Percentiles rank a stretch among this genome's conserved stretches.
phyloP scores from a whole-genome alignment of 75 land plant species.

The Picea glauca region DNA sequence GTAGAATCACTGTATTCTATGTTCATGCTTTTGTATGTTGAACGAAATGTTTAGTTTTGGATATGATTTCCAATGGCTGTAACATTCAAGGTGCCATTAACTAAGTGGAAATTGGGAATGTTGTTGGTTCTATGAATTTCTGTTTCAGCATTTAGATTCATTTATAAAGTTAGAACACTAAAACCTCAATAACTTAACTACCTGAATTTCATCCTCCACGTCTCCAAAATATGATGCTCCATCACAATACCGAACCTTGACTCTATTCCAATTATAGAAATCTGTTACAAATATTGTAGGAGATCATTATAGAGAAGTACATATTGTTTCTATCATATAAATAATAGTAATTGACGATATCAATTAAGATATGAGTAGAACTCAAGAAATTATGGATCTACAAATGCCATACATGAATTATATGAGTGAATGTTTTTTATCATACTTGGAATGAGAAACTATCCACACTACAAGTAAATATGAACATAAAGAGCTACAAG shows the following conservation, averaged over 20 bases:
- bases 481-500: not conserved
- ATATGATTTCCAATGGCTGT: not conserved
- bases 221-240: constrained; percentile 84
- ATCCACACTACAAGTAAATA: not conserved
- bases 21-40: no score
- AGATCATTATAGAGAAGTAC: not conserved
- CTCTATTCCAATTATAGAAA: constrained; percentile 92
- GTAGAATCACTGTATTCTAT: no score
- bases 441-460: not conserved
- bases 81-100: no score
- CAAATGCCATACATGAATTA: not conserved
- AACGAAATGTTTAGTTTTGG: not conserved
- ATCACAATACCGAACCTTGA: constrained; percentile 84
- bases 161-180: not conserved
- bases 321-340: not conserved
- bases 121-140: not conserved
- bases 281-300: constrained; percentile 30
- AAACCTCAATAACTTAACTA: constrained; percentile 1
- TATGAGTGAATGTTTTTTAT: not conserved
- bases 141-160: not conserved
- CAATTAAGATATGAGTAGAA: not conserved
- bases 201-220: constrained; percentile 22
- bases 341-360: not conserved
- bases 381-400: not conserved
- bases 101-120: no score